These are phyloP conservation scores for Pichia scutulata DNA, from an alignment of 805 yeast species.

Conservation along the genomic window DNA sequence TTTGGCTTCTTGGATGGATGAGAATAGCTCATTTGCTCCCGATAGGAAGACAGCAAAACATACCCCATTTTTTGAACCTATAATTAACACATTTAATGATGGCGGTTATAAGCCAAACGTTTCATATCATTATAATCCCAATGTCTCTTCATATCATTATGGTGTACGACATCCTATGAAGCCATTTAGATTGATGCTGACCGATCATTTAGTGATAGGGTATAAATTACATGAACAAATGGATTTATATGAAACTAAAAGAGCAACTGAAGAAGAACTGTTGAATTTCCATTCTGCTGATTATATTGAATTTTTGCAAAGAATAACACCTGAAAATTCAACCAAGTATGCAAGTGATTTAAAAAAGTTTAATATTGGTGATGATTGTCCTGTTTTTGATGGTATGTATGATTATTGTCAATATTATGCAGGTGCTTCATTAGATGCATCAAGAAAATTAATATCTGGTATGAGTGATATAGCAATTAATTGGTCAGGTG, in stretches of 20 bases:
- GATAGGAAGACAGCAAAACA: conserved; percentile 22
- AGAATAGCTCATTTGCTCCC: conserved; percentile 20
- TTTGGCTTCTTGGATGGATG: conserved; percentile 20
- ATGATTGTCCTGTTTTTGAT: conserved; percentile 91
- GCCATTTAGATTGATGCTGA: conserved; percentile 87
- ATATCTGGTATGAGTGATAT: conserved; percentile 85
- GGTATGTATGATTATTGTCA: conserved; percentile 89
- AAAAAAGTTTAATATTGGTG: conserved; percentile 80
- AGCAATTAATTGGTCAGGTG: conserved; percentile 96
- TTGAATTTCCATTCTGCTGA: conserved; percentile 81
- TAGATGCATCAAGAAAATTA: conserved; percentile 85
- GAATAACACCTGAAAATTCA: conserved; percentile 69
- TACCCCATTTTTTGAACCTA: conserved; percentile 41
- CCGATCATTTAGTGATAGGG: conserved; percentile 82
- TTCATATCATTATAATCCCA: conserved; percentile 82
- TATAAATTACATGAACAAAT: conserved; percentile 81
- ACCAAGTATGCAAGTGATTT: conserved; percentile 48
- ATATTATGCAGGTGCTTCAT: conserved; percentile 86
- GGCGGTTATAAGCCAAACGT: conserved; percentile 48
- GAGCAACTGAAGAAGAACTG: conserved; percentile 77
- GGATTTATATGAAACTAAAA: conserved; percentile 81
- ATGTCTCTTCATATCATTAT: conserved; percentile 74
- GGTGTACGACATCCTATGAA: conserved; percentile 98
- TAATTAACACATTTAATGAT: conserved; percentile 31
- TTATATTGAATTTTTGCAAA: conserved; percentile 67